A percentile compares a stretch with the other conserved stretches of the same genome.
Conservation (phyloP, 768 basidiomycete genomes). For the Mycena galopus region DNA sequence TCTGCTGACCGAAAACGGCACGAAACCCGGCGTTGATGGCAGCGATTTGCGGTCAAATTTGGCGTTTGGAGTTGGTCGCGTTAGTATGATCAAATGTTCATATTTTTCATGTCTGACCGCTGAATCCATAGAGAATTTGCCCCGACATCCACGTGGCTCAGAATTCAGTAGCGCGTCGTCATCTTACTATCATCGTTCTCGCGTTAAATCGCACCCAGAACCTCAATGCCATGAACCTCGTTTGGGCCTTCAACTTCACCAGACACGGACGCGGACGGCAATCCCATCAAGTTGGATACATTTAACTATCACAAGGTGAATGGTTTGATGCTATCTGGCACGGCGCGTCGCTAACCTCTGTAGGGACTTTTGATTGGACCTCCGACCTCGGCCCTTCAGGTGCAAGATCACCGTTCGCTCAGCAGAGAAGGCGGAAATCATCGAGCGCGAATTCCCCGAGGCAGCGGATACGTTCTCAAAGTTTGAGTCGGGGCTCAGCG, state of each 20-base stretch:
- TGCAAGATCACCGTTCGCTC: conserved; percentile 41
- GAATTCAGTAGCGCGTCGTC: conserved; percentile 13
- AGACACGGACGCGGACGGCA: conserved; percentile 8
- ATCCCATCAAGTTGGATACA: conserved; percentile 29
- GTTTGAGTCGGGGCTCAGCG: conserved; percentile 30
- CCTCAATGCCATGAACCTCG: conserved; percentile 43
- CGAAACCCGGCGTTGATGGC: conserved; percentile 20
- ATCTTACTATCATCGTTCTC: too few species aligned
- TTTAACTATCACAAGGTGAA: conserved; percentile 34
- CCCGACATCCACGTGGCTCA: conserved; percentile 24
- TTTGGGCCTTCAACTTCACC: conserved; percentile 49
- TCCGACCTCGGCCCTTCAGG: conserved; percentile 33
- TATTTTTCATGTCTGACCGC: background rate
- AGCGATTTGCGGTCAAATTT: conserved; percentile 21
- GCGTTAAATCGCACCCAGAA: background rate
- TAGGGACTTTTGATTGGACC: conserved; percentile 35
- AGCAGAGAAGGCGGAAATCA: conserved; percentile 28
- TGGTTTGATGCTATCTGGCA: background rate
- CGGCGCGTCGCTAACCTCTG: background rate
- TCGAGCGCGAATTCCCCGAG: conserved; percentile 31
- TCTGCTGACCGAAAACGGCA: conserved; percentile 20
- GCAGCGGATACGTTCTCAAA: conserved; percentile 28
- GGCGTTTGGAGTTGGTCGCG: conserved; percentile 27
- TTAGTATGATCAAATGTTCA: background rate
- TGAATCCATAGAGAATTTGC: conserved; percentile 13